Percentiles rank a stretch among this genome's conserved stretches.
phyloP scores from a whole-genome alignment of 202 grass and related monocot genomes.

The Carex arenaria region DNA sequence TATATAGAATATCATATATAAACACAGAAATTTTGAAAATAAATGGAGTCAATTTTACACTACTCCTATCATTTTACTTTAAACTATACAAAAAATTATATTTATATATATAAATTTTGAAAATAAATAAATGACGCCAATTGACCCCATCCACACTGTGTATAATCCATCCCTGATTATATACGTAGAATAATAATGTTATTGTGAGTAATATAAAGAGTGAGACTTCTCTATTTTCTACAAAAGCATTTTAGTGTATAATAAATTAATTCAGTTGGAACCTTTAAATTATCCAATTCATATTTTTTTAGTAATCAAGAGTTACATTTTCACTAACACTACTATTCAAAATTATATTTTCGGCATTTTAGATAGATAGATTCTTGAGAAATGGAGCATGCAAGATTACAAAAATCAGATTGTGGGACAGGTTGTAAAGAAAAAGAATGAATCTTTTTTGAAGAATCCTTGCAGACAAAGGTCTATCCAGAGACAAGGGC shows the following conservation, averaged over 20 bases:
- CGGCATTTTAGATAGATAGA: not conserved
- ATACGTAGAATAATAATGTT: not conserved
- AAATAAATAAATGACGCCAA: too few species aligned
- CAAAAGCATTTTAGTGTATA: not conserved
- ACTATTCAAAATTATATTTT: not conserved
- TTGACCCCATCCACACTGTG: too few species aligned
- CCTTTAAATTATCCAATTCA: not conserved
- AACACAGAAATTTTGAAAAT: too few species aligned
- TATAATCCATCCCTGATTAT: not conserved
- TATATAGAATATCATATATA: too few species aligned
- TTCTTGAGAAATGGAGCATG: not conserved
- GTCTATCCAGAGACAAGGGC: not conserved
- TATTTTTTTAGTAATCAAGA: not conserved
- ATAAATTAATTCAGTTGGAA: not conserved
- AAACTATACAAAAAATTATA: too few species aligned
- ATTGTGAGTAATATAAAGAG: not conserved
- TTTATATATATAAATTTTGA: too few species aligned
- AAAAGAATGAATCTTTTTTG: not conserved
- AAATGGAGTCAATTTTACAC: too few species aligned
- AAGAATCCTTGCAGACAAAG: not conserved
- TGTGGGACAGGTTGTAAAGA: not conserved
- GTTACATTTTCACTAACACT: not conserved
- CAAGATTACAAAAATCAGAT: conserved; percentile 8
- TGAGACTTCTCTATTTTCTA: not conserved
- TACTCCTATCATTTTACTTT: too few species aligned